phyloP scores from a whole-genome alignment of 768 basidiomycete species.

The Calvatia gigantea region DNA sequence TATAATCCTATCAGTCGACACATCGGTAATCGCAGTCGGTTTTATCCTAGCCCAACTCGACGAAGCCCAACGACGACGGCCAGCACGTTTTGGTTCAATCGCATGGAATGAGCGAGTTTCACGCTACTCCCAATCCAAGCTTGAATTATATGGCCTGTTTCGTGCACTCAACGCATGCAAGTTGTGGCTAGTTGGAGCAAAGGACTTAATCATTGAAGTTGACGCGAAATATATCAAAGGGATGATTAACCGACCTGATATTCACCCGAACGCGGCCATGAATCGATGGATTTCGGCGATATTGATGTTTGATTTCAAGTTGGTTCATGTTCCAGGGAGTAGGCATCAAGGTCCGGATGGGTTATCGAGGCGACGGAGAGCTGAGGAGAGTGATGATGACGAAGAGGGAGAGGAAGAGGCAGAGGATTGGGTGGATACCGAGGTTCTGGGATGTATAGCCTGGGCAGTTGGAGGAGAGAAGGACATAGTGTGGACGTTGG shows the following conservation, averaged over 20 bases:
- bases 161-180: slow-evolving; percentile 16
- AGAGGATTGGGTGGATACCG: slow-evolving; percentile 25
- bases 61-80: slow-evolving; percentile 17
- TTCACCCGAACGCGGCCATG: slow-evolving; percentile 31
- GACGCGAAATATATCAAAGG: slow-evolving; percentile 38
- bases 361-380: slow-evolving; percentile 24
- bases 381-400: slow-evolving; percentile 15
- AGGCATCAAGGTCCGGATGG: slow-evolving; percentile 34
- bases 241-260: slow-evolving; percentile 39
- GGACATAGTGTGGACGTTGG: not conserved
- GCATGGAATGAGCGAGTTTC: slow-evolving; percentile 27
- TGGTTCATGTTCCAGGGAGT: slow-evolving; percentile 33
- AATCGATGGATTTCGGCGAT: slow-evolving; percentile 41
- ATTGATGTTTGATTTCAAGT: slow-evolving; percentile 31
- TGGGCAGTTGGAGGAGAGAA: not conserved
- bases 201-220: slow-evolving; percentile 30
- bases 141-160: slow-evolving; percentile 35
- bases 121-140: slow-evolving; percentile 34
- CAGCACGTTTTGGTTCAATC: slow-evolving; percentile 30
- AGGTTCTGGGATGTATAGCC: slow-evolving; percentile 6
- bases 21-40: slow-evolving; percentile 24
- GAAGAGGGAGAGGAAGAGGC: slow-evolving; percentile 14
- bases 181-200: slow-evolving; percentile 17
- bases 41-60: slow-evolving; percentile 17
- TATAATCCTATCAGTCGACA: slow-evolving; percentile 31